Conservation (phyloP, 176 grass and related monocot genomes). For the Aegilops tauschii region DNA sequence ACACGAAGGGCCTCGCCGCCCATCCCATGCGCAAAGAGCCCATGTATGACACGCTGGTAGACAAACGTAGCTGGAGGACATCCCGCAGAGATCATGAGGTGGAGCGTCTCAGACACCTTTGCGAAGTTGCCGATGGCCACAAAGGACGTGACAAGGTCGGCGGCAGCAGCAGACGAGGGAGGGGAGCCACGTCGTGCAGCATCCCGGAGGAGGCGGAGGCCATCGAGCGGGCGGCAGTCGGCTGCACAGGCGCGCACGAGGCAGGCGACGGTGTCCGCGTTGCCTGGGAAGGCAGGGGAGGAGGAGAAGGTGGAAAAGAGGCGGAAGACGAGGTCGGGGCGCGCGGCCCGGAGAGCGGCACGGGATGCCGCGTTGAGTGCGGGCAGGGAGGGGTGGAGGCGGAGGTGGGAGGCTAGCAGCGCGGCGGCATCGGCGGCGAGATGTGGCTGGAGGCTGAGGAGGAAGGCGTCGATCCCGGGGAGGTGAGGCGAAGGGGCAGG, state of each 20-base stretch:
- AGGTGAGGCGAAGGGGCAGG: conserved; percentile 9
- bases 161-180: conserved; percentile 26
- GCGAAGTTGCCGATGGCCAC: conserved; percentile 49
- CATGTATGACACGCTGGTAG: conserved; percentile 63
- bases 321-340: conserved; percentile 63
- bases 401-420: conserved; percentile 30
- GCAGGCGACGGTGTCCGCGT: conserved; percentile 38
- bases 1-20: conserved; percentile 58
- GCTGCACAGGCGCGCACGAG: conserved; percentile 55
- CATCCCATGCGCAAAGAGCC: conserved; percentile 36
- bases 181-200: conserved; percentile 42
- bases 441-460: conserved; percentile 30
- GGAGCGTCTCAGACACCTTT: conserved; percentile 75
- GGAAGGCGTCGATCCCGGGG: conserved; percentile 30
- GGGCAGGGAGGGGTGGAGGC: conserved; percentile 39
- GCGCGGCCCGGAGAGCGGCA: conserved; percentile 28
- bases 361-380: conserved; percentile 36
- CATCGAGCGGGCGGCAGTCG: conserved; percentile 51
- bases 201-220: conserved; percentile 57
- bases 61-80: conserved; percentile 36
- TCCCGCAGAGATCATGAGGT: conserved; percentile 66
- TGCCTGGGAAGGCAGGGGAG: conserved; percentile 30
- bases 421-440: conserved; percentile 32
- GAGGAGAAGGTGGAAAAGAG: conserved; percentile 45
- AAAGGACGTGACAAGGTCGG: conserved; percentile 51